Evolutionary conservation across 2,329 filamentous ascomycete species (phyloP).

Genomic region (Fusarium luffae): DNA sequence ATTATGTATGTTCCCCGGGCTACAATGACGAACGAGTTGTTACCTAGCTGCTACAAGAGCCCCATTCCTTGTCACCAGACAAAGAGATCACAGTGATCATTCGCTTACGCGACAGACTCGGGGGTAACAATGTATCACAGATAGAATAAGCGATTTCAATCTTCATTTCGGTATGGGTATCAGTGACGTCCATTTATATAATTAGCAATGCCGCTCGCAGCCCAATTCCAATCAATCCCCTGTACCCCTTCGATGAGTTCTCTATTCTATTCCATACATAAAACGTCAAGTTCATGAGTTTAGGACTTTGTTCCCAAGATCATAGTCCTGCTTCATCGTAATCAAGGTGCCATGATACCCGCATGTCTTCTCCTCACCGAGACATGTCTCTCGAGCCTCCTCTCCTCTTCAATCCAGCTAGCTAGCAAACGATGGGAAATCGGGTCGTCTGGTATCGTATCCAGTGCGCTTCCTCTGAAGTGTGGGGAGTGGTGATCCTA

Average conservation of each 20-base stretch:
- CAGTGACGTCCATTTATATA: constrained; percentile 32
- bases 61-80: neutral
- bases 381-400: neutral
- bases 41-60: neutral
- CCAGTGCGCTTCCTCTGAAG: constrained; percentile 4
- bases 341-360: neutral
- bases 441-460: constrained; percentile 1
- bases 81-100: neutral
- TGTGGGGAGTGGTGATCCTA: constrained; percentile 38
- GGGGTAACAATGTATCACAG: neutral
- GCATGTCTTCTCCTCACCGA: neutral
- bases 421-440: constrained; percentile 4
- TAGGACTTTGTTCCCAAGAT: neutral
- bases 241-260: constrained; percentile 1
- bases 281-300: neutral
- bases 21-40: neutral
- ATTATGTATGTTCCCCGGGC: neutral
- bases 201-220: constrained; percentile 34
- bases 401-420: neutral
- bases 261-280: constrained; percentile 41
- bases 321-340: neutral
- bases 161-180: constrained; percentile 34
- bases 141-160: constrained; percentile 7
- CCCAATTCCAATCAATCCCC: constrained; percentile 16
- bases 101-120: neutral